Conservation (phyloP, 1,139 yeast genomes). For the Protomyces macrosporus region DNA sequence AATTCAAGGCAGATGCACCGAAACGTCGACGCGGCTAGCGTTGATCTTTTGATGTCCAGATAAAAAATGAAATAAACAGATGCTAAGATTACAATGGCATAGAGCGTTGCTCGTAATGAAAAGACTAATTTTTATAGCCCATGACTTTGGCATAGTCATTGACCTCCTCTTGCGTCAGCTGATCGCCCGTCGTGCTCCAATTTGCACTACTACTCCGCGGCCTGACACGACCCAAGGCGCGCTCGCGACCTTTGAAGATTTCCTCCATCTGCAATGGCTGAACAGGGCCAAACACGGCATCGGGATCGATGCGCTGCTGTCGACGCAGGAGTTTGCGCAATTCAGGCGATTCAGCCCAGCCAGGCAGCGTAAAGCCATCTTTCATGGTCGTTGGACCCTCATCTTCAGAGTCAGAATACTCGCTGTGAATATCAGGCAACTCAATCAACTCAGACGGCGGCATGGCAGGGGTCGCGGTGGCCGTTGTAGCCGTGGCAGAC, state of each 20-base stretch:
- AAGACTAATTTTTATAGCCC: constrained; percentile 44
- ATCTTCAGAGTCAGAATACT: constrained; percentile 29
- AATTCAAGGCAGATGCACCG: constrained; percentile 44
- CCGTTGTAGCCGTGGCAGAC: constrained; percentile 21
- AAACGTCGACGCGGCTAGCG: neutral
- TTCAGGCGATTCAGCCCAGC: constrained; percentile 71
- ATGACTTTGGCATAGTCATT: constrained; percentile 50
- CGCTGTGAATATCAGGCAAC: constrained; percentile 48
- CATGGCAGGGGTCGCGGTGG: constrained; percentile 8
- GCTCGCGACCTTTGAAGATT: constrained; percentile 48
- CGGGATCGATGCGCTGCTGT: constrained; percentile 66
- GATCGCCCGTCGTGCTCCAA: constrained; percentile 46
- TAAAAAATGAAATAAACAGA: neutral
- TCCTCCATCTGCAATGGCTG: constrained; percentile 64
- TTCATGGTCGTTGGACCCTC: constrained; percentile 54
- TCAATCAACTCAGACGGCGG: constrained; percentile 30
- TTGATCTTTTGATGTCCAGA: neutral
- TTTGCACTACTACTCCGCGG: constrained; percentile 58
- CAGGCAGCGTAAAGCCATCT: constrained; percentile 50
- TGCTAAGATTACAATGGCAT: neutral
- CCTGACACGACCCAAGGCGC: constrained; percentile 45
- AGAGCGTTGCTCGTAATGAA: neutral
- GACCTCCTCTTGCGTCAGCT: constrained; percentile 46
- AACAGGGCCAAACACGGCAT: constrained; percentile 68
- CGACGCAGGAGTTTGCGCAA: constrained; percentile 49